These are phyloP conservation scores for Eruca vesicaria DNA, from an alignment of 441 rosid genomes.

Conservation along the genomic window DNA sequence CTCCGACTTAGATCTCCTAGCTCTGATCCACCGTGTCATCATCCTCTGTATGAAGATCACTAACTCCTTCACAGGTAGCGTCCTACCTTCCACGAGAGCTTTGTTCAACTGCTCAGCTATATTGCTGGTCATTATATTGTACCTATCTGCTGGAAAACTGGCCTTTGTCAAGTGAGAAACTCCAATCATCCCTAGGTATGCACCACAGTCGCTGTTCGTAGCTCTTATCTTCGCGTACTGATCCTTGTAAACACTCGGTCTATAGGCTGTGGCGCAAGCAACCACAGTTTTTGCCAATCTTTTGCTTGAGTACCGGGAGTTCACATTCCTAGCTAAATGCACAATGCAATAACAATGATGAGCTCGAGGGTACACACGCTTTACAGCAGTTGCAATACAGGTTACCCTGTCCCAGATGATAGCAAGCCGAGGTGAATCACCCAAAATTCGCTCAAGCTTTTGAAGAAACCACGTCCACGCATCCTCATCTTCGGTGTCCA, in stretches of 20 bases:
- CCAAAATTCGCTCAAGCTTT: background rate
- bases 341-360: background rate
- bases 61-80: background rate
- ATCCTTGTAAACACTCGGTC: background rate
- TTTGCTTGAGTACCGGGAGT: background rate
- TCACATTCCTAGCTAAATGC: background rate
- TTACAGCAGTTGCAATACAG: background rate
- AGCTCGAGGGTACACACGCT: background rate
- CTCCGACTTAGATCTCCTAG: background rate
- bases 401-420: background rate
- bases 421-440: background rate
- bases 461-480: background rate
- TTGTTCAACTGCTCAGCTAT: background rate
- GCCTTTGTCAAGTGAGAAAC: background rate
- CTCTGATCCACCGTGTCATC: background rate
- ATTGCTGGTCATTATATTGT: background rate
- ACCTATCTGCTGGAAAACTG: background rate
- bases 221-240: background rate
- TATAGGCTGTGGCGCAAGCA: background rate
- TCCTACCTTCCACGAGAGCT: background rate
- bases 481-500: background rate
- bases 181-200: background rate
- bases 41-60: background rate
- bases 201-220: background rate
- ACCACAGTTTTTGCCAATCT: background rate